Evolutionary conservation across 352 stramenopile species (phyloP).

Genomic region (Pythium biforme): DNA sequence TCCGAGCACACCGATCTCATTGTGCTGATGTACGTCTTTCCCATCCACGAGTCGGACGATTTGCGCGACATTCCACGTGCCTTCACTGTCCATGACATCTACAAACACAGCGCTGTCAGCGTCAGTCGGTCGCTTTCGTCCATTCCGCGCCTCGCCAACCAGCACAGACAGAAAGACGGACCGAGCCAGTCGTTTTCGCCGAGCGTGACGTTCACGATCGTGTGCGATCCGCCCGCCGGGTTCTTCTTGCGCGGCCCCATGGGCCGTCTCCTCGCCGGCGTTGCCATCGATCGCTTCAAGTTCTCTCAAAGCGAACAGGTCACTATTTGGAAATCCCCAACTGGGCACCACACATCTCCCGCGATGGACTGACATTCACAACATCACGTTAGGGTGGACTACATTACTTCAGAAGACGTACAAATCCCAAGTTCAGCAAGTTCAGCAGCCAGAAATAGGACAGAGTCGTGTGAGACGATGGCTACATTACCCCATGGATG

Average conservation of each 20-base stretch:
- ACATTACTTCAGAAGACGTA: neutral
- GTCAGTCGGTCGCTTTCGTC: neutral
- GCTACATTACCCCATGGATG: neutral
- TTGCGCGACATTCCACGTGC: conserved; percentile 67
- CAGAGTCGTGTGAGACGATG: neutral
- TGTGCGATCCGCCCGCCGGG: neutral
- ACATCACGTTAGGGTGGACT: neutral
- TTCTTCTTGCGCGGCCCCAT: neutral
- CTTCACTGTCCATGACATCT: conserved; percentile 67
- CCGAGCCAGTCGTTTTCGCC: conserved; percentile 43
- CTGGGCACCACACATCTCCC: neutral
- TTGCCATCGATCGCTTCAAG: neutral
- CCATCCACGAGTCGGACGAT: conserved; percentile 31
- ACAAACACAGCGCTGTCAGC: neutral
- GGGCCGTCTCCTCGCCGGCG: neutral
- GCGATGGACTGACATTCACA: neutral
- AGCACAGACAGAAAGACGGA: conserved; percentile 16
- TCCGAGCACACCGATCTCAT: neutral
- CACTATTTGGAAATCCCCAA: neutral
- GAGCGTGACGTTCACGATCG: conserved; percentile 19
- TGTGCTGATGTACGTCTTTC: neutral
- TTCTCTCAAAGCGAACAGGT: neutral
- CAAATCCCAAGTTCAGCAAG: no score
- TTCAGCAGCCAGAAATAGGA: neutral
- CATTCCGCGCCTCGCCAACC: no score